These are phyloP conservation scores for Quercus ilex DNA, from an alignment of 306 rosid genomes.

Conservation along the genomic window DNA sequence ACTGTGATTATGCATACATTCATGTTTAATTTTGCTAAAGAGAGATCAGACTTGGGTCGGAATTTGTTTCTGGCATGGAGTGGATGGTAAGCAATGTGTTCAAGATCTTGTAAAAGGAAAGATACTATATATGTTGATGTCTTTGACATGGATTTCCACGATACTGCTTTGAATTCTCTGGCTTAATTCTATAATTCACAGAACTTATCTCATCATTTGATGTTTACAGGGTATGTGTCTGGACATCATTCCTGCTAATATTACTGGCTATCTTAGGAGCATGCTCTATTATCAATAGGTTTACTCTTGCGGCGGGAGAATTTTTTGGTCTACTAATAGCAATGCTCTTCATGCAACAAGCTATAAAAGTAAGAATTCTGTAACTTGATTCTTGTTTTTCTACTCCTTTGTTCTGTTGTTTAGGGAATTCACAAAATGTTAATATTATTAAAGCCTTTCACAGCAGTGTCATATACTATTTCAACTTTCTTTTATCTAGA, in stretches of 20 bases:
- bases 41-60: constrained; percentile 67
- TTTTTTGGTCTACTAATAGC: constrained; percentile 91
- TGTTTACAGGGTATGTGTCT: constrained; percentile 82
- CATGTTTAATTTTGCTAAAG: constrained; percentile 90
- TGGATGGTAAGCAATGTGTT: constrained; percentile 57
- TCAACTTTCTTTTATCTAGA: not conserved
- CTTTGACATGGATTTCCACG: not conserved
- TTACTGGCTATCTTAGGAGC: constrained; percentile 82
- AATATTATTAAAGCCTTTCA: not conserved
- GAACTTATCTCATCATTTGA: not conserved
- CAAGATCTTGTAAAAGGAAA: not conserved
- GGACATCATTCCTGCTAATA: constrained; percentile 85
- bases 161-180: constrained; percentile 1
- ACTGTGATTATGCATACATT: constrained; percentile 94
- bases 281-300: constrained; percentile 92
- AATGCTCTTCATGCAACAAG: constrained; percentile 98
- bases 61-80: constrained; percentile 82
- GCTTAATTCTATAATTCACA: not conserved
- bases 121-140: not conserved
- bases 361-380: constrained; percentile 59
- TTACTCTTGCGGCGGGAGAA: constrained; percentile 94
- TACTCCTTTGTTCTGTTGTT: not conserved
- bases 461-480: not conserved
- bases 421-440: not conserved
- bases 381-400: not conserved